Conservation (phyloP, 2,329 filamentous ascomycete genomes). For the Colletotrichum ledebouriae region DNA sequence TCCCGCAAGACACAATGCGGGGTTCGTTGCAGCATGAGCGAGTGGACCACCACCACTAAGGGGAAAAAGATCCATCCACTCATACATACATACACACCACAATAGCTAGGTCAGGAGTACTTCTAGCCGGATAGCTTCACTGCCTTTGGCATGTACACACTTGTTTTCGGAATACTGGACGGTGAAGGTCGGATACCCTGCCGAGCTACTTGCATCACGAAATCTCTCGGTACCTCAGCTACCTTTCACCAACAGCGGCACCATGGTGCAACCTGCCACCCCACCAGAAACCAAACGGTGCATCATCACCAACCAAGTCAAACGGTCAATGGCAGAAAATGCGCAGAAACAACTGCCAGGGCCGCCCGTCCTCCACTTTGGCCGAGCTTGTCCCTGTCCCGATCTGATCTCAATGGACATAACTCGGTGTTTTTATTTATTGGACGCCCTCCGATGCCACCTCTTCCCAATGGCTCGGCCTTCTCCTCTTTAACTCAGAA, state of each 20-base stretch:
- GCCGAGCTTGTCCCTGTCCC: constrained; percentile 28
- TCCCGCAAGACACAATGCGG: constrained; percentile 42
- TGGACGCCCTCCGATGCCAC: constrained; percentile 36
- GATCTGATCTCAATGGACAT: constrained; percentile 42
- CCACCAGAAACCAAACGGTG: constrained; percentile 22
- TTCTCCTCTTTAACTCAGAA: constrained; percentile 30
- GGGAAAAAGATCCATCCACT: neutral
- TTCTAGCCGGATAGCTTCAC: constrained; percentile 28
- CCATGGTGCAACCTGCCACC: neutral
- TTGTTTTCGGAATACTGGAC: neutral
- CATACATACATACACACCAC: neutral
- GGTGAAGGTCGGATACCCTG: constrained; percentile 4
- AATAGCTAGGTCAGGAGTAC: constrained; percentile 7
- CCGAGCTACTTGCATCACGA: constrained; percentile 1
- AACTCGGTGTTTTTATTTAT: constrained; percentile 42
- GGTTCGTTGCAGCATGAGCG: constrained; percentile 25
- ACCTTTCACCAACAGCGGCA: neutral
- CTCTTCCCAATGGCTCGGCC: constrained; percentile 7
- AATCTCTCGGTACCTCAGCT: neutral
- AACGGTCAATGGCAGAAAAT: constrained; percentile 39
- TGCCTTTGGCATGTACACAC: constrained; percentile 29
- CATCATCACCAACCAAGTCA: constrained; percentile 35
- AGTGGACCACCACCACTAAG: too few relatives aligned
- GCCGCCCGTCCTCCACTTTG: constrained; percentile 40
- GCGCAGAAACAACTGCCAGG: constrained; percentile 24